phyloP scores from a whole-genome alignment of 306 rosid species.

The Pyrus communis region DNA sequence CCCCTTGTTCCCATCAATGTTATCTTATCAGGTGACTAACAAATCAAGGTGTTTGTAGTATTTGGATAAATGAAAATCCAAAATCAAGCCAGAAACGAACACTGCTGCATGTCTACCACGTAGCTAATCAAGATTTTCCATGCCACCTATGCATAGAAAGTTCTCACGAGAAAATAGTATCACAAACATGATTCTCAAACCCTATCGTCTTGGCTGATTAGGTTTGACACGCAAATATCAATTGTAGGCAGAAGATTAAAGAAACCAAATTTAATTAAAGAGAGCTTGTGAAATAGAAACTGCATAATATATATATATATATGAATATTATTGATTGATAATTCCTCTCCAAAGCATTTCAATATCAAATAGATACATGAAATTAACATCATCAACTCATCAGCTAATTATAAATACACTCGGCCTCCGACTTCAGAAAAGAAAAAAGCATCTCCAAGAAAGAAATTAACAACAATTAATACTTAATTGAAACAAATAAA shows the following conservation, averaged over 20 bases:
- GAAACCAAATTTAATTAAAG: background rate
- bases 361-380: background rate
- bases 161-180: background rate
- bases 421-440: background rate
- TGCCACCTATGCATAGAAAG: background rate
- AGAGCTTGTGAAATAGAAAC: background rate
- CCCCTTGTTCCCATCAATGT: background rate
- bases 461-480: background rate
- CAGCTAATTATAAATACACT: background rate
- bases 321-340: background rate
- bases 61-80: too few species aligned
- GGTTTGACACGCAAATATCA: background rate
- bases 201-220: background rate
- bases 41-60: background rate
- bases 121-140: constrained; percentile 16
- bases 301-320: background rate
- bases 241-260: background rate
- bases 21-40: background rate
- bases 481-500: background rate
- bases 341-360: background rate
- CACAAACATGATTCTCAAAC: background rate
- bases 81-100: background rate
- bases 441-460: background rate
- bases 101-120: constrained; percentile 31
- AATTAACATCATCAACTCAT: background rate